Evolutionary conservation across 1,284 basidiomycete species (phyloP).

Genomic region (Ceratobasidium sp.): DNA sequence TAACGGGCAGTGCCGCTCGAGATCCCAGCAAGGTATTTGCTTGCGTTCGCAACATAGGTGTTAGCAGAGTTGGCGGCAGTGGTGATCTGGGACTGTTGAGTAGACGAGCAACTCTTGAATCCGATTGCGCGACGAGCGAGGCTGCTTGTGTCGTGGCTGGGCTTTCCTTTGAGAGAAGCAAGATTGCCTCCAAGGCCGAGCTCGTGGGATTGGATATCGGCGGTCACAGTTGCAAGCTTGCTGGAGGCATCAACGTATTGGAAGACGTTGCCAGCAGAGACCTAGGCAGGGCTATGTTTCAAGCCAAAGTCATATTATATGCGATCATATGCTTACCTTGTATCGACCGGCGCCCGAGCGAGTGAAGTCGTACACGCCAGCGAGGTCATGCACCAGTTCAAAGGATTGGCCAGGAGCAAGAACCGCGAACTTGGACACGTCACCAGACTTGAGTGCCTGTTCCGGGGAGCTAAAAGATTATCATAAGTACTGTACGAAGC

Average conservation of each 20-base stretch:
- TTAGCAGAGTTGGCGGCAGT: slow-evolving; percentile 43
- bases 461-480: slow-evolving; percentile 22
- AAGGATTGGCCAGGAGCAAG: slow-evolving; percentile 44
- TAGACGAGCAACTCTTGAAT: slow-evolving; percentile 32
- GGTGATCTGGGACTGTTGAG: slow-evolving; percentile 33
- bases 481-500: neutral
- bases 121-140: slow-evolving; percentile 22
- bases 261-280: slow-evolving; percentile 39
- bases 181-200: slow-evolving; percentile 38
- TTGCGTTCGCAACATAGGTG: slow-evolving; percentile 39
- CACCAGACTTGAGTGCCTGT: slow-evolving; percentile 18
- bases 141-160: slow-evolving; percentile 9
- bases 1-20: slow-evolving; percentile 38
- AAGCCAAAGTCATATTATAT: neutral
- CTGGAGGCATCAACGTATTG: slow-evolving; percentile 30
- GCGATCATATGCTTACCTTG: neutral
- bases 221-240: slow-evolving; percentile 24
- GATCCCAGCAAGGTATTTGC: slow-evolving; percentile 26
- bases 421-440: slow-evolving; percentile 28
- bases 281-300: neutral
- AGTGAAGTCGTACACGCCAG: slow-evolving; percentile 45
- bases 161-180: slow-evolving; percentile 22
- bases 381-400: slow-evolving; percentile 41
- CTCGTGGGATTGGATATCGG: slow-evolving; percentile 36
- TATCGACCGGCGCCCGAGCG: slow-evolving; percentile 36